Percentiles rank a stretch among this genome's conserved stretches.
Evolutionary conservation across 495 filamentous ascomycete genomes (phyloP).

Genomic region (Cladorrhinum samala): DNA sequence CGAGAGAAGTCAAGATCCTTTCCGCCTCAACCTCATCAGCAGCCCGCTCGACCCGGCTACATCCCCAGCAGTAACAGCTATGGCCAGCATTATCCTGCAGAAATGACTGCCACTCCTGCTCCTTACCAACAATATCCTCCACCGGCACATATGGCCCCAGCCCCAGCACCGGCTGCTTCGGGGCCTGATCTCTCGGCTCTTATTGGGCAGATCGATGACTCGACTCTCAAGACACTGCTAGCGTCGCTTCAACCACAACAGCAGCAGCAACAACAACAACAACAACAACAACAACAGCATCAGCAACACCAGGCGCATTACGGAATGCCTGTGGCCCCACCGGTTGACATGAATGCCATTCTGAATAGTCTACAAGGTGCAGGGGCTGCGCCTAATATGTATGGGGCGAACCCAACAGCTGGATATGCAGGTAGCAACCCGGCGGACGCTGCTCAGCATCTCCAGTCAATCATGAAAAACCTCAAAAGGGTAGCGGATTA

Average conservation of each 20-base stretch:
- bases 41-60: constrained; percentile 15
- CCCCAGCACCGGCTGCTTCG: constrained; percentile 31
- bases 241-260: constrained; percentile 53
- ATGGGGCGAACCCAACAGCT: neutral
- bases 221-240: constrained; percentile 66
- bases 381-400: neutral
- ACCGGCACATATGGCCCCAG: constrained; percentile 11
- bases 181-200: constrained; percentile 49
- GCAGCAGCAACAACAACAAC: constrained; percentile 2
- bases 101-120: constrained; percentile 9
- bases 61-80: constrained; percentile 17
- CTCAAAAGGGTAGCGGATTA: neutral
- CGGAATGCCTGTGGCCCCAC: too few relatives aligned
- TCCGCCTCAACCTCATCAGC: constrained; percentile 17
- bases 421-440: neutral
- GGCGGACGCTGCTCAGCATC: neutral
- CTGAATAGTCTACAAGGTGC: too few relatives aligned
- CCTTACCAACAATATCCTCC: constrained; percentile 8
- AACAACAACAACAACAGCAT: too few relatives aligned
- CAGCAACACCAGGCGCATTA: too few relatives aligned
- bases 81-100: constrained; percentile 12
- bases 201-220: constrained; percentile 58
- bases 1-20: constrained; percentile 52
- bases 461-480: neutral
- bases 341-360: too few relatives aligned